Evolutionary conservation across 306 rosid genomes (phyloP).

Genomic region (Cucumis hystrix): DNA sequence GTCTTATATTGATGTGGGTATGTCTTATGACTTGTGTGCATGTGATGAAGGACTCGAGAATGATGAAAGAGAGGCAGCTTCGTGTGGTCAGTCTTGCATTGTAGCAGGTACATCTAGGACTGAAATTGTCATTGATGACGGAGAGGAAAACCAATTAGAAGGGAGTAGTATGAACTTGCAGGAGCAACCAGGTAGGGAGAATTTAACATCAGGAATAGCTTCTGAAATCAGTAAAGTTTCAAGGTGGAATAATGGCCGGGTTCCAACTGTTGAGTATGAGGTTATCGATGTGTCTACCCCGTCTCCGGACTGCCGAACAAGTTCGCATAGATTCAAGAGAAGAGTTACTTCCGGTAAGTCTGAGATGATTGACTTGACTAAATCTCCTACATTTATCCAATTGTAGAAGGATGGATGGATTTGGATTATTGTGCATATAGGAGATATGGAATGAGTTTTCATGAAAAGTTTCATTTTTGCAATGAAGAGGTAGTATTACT

Average conservation of each 20-base stretch:
- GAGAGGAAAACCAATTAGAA: background rate
- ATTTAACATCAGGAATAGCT: slow-evolving; percentile 1
- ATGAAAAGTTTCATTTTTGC: background rate
- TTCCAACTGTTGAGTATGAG: slow-evolving; percentile 39
- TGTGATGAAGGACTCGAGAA: slow-evolving; percentile 16
- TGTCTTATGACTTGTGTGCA: background rate
- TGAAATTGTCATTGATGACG: slow-evolving; percentile 16
- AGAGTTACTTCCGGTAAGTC: slow-evolving; percentile 25
- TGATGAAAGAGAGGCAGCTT: slow-evolving; percentile 10
- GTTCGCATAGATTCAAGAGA: slow-evolving; percentile 36
- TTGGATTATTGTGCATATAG: background rate
- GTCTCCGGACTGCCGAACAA: slow-evolving; percentile 44
- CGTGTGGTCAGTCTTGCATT: slow-evolving; percentile 15
- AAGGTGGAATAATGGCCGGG: background rate
- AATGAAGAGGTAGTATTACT: background rate
- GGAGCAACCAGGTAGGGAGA: slow-evolving; percentile 15
- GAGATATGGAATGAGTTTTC: background rate
- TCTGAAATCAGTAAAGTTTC: slow-evolving; percentile 4
- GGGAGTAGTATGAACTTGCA: slow-evolving; percentile 11
- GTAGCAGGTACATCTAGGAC: background rate
- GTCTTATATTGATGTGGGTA: background rate
- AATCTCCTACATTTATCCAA: slow-evolving; percentile 59
- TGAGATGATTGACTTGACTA: slow-evolving; percentile 58
- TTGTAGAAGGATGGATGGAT: slow-evolving; percentile 20
- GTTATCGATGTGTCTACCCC: slow-evolving; percentile 73